A percentile compares a stretch with the other conserved stretches of the same genome.
Conservation (phyloP, 176 grass and related monocot genomes). For the Oryza punctata region DNA sequence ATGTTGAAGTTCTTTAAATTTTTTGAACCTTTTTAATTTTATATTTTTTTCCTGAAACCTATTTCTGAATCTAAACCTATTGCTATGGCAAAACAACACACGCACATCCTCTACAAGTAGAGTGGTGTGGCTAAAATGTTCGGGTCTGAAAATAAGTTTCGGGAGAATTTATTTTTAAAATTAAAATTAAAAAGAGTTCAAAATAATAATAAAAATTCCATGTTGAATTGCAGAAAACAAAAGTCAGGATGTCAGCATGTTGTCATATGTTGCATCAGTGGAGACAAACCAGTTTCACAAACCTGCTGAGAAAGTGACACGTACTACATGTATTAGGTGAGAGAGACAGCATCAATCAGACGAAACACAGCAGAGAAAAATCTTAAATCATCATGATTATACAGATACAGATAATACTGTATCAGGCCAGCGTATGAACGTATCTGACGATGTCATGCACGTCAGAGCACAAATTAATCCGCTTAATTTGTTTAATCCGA, state of each 20-base stretch:
- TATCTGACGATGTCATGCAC: not conserved
- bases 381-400: not conserved
- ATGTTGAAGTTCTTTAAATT: no score
- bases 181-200: no score
- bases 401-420: not conserved
- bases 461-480: not conserved
- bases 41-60: no score
- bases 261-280: not conserved
- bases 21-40: no score
- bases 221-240: not conserved
- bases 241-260: not conserved
- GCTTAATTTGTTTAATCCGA: not conserved
- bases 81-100: no score
- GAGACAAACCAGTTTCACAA: not conserved
- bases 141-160: no score
- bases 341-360: not conserved
- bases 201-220: no score
- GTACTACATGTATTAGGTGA: not conserved
- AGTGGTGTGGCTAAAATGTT: no score
- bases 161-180: no score
- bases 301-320: not conserved
- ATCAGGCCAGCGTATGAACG: slow-evolving; percentile 1
- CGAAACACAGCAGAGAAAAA: not conserved
- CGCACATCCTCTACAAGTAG: no score
- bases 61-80: no score